phyloP scores from a whole-genome alignment of 768 basidiomycete genomes.

The Jaapia argillacea region DNA sequence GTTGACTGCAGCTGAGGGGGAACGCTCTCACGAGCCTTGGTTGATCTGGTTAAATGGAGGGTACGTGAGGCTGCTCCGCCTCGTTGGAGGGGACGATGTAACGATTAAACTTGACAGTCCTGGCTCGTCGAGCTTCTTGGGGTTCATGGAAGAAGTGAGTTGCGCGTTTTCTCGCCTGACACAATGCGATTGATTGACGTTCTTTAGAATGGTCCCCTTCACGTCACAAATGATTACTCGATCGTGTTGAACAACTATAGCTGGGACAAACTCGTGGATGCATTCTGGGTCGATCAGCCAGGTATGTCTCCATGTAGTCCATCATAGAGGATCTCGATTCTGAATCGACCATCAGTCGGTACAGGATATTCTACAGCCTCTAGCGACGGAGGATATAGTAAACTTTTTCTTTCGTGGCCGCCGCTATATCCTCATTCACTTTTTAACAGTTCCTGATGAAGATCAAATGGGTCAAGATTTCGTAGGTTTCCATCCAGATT shows the following conservation, averaged over 20 bases:
- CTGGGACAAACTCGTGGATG: slow-evolving; percentile 54
- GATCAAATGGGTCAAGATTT: slow-evolving; percentile 52
- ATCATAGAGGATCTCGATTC: slow-evolving; percentile 2
- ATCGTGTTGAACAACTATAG: slow-evolving; percentile 39
- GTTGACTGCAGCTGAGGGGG: slow-evolving; percentile 28
- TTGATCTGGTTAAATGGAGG: slow-evolving; percentile 70
- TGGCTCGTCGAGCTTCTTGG: slow-evolving; percentile 60
- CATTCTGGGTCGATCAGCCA: slow-evolving; percentile 65
- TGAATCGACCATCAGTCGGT: slow-evolving; percentile 18
- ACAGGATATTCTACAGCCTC: slow-evolving; percentile 54
- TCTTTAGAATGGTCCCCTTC: slow-evolving; percentile 71
- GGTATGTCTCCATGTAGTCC: slow-evolving; percentile 18
- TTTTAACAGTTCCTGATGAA: slow-evolving; percentile 45
- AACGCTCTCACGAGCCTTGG: slow-evolving; percentile 45
- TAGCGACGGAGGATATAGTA: slow-evolving; percentile 48
- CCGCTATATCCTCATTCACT: too few relatives aligned
- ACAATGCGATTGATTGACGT: background rate
- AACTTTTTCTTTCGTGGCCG: slow-evolving; percentile 16
- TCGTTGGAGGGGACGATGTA: background rate
- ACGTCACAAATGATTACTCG: slow-evolving; percentile 40
- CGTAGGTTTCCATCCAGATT: too few relatives aligned
- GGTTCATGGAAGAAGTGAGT: slow-evolving; percentile 43
- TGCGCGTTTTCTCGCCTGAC: background rate
- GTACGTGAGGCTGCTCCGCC: slow-evolving; percentile 21
- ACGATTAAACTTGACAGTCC: slow-evolving; percentile 25